These are phyloP conservation scores for Stygiomarasmius scandens DNA, from an alignment of 1,284 basidiomycete genomes.

Conservation along the genomic window DNA sequence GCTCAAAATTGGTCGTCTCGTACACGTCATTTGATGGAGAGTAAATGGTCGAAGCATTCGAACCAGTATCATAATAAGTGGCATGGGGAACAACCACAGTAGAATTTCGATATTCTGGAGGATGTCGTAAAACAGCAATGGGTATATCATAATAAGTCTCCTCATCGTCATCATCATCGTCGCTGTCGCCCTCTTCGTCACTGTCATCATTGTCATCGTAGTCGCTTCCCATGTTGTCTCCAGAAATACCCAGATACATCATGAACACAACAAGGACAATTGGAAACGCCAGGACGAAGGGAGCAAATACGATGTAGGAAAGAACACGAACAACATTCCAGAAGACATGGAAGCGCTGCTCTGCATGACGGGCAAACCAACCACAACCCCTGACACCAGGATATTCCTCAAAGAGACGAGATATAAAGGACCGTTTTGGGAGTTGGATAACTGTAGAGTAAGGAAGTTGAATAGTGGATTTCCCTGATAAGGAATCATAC, in stretches of 20 bases:
- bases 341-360: constrained; percentile 5
- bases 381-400: constrained; percentile 7
- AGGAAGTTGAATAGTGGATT: too few relatives aligned
- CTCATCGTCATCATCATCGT: neutral
- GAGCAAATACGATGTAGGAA: neutral
- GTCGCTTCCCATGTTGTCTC: too few relatives aligned
- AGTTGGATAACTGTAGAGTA: neutral
- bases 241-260: too few relatives aligned
- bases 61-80: neutral
- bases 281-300: neutral
- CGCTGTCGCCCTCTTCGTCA: neutral
- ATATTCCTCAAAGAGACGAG: constrained; percentile 8
- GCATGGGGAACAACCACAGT: neutral
- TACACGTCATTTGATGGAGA: neutral
- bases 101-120: too few relatives aligned
- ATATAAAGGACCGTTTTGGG: neutral
- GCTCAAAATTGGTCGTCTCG: neutral
- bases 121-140: neutral
- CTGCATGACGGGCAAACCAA: constrained; percentile 8
- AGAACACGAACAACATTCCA: constrained; percentile 5
- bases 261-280: too few relatives aligned
- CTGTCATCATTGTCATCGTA: too few relatives aligned
- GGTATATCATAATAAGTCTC: neutral
- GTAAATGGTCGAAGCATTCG: neutral
- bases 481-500: too few relatives aligned